Conservation (phyloP, 75 land plant genomes). For the Ceratopteris richardii region DNA sequence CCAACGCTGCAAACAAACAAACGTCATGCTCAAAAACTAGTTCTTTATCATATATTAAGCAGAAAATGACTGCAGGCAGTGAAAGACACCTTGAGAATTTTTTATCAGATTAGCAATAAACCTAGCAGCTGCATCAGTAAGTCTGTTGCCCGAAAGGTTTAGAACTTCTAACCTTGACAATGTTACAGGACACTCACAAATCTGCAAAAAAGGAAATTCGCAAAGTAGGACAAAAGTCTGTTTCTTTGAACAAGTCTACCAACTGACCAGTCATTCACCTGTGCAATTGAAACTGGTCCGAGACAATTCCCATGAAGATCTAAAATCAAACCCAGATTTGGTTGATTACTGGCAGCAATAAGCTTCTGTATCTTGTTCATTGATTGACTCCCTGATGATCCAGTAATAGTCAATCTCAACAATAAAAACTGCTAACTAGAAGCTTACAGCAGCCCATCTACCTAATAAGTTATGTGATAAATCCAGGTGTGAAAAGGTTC, state of each 20-base stretch:
- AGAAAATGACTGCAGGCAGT: not conserved
- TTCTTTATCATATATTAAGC: not conserved
- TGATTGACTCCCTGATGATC: constrained; percentile 59
- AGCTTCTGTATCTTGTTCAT: constrained; percentile 64
- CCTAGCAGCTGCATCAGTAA: constrained; percentile 82
- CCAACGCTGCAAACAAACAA: constrained; percentile 54
- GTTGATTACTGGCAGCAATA: constrained; percentile 49
- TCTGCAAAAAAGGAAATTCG: constrained; percentile 25
- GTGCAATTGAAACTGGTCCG: constrained; percentile 70
- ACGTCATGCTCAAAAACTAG: not conserved
- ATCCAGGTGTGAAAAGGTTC: constrained; percentile 49
- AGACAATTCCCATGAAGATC: constrained; percentile 80
- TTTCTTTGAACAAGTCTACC: constrained; percentile 40
- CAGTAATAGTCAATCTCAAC: not conserved
- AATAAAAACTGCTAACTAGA: not conserved
- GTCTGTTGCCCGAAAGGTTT: constrained; percentile 73
- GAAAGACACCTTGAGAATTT: constrained; percentile 53
- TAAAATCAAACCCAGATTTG: constrained; percentile 55
- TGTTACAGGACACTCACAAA: constrained; percentile 65
- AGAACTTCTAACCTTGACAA: constrained; percentile 79
- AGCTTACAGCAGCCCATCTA: too few relatives aligned
- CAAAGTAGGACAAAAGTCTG: not conserved
- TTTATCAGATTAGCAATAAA: constrained; percentile 53
- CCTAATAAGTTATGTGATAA: constrained; percentile 57
- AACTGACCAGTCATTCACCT: constrained; percentile 37